Base-by-base conservation (phyloP, 129 eudicot genomes). In the Flaveria linearis region DNA sequence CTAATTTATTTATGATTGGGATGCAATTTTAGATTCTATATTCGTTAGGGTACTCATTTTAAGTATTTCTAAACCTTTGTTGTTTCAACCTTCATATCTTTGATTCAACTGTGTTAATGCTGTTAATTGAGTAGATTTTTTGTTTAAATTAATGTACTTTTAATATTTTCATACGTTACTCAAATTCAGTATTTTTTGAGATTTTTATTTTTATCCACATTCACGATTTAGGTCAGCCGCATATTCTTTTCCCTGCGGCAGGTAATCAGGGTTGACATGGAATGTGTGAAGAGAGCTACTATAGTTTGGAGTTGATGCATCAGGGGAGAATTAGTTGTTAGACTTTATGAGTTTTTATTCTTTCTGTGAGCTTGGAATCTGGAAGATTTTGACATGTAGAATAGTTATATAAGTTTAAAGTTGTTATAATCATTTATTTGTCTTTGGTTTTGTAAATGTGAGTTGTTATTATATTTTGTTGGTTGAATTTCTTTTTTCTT, bases 281-380 rank as follows among this genome's bases (percentile, higher is more conserved):
- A 22, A 53, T 53, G 60, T 17, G 60, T n/a, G 11, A 43, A 9
- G 60, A 53, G 60, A 53, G 10, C 60, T 53, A 17, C 60, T 53
- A n/a, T 17, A 53, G 60, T n/a, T 53, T 53, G 60, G 60, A n/a
- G 60, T 53, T 17, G 60, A 53, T n/a, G 9, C 60, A 53, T n/a
- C n/a, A n/a, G 26, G 60, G 60, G 9, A 53, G 63, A 56, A 18
- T 1, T 57, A 57, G 30, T 57, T 57, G 15, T 20, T 7, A 52
- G 20, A 47, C 15, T 47, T 47, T 47, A n/a, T 53, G 60, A 53
- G 60, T 16, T 3, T 53, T 53, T 53, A 17, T 53, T 16, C 17
- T 5, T 16, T 53, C 17, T 53, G 22, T 53, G 22, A 53, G 22
- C 14, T 7, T 2, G 63, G 30, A 20, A 22, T 57, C 20, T 57